These are phyloP conservation scores for Terfezia boudieri DNA, from an alignment of 495 filamentous ascomycete species.

Conservation along the genomic window DNA sequence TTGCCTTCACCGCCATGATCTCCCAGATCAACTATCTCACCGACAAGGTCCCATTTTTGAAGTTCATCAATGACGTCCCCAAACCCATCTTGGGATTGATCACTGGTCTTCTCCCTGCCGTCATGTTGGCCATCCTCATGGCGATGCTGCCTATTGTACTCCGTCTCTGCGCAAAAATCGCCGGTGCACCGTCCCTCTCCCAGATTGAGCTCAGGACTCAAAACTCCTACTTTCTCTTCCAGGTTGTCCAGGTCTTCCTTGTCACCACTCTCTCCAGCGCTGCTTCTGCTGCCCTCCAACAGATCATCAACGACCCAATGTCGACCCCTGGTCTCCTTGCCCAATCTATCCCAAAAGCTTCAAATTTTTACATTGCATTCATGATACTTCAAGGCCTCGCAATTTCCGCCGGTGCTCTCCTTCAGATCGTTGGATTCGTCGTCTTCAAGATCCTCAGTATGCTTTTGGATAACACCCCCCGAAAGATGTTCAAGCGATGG, in stretches of 20 bases:
- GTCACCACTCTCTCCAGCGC: conserved; percentile 60
- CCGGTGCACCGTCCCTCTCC: conserved; percentile 55
- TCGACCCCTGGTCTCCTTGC: conserved; percentile 44
- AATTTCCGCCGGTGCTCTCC: conserved; percentile 50
- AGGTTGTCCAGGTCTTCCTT: conserved; percentile 86
- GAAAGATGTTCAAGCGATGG: conserved; percentile 38
- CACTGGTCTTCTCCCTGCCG: conserved; percentile 58
- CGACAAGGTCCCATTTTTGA: conserved; percentile 37
- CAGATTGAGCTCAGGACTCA: conserved; percentile 70
- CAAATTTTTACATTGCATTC: conserved; percentile 90
- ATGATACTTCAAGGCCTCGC: conserved; percentile 83
- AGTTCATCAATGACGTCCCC: conserved; percentile 55
- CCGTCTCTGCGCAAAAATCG: conserved; percentile 47
- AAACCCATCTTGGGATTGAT: conserved; percentile 51
- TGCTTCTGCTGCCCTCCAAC: conserved; percentile 39
- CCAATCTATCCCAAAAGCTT: conserved; percentile 49
- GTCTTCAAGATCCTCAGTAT: conserved; percentile 58
- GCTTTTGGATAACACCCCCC: conserved; percentile 32
- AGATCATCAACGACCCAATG: conserved; percentile 41
- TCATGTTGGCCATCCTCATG: conserved; percentile 70
- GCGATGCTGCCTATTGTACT: conserved; percentile 73
- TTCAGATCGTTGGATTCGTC: conserved; percentile 58
- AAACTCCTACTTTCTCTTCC: conserved; percentile 85
- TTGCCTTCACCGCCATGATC: conserved; percentile 62
- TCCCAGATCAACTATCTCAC: conserved; percentile 61